These are phyloP conservation scores for Ceratocystis papillata DNA, from an alignment of 2,329 filamentous ascomycete species.

Conservation along the genomic window DNA sequence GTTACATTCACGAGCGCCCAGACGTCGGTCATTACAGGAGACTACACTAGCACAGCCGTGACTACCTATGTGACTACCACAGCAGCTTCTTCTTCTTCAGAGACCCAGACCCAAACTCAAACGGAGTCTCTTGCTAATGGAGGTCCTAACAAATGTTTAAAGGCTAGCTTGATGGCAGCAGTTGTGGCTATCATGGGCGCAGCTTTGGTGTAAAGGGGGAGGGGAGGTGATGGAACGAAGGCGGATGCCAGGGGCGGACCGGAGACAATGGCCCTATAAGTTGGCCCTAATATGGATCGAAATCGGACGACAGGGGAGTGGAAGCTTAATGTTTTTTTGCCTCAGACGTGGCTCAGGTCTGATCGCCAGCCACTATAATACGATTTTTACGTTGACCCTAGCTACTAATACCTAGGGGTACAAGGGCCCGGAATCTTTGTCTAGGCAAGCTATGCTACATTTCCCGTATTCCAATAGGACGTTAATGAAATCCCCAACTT, in stretches of 20 bases:
- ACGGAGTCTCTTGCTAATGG: background rate
- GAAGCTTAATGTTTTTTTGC: background rate
- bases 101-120: background rate
- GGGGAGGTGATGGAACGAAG: background rate
- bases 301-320: background rate
- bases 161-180: conserved; percentile 7
- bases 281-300: background rate
- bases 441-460: too few relatives aligned
- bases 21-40: conserved; percentile 14
- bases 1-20: conserved; percentile 21
- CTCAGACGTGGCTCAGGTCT: background rate
- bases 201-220: background rate
- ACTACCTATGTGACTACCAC: conserved; percentile 22
- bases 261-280: background rate
- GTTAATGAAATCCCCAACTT: background rate
- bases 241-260: too few relatives aligned
- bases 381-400: background rate
- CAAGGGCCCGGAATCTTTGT: too few relatives aligned
- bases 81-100: conserved; percentile 5
- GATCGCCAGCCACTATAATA: background rate
- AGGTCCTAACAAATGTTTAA: background rate
- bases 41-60: conserved; percentile 21
- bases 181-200: background rate
- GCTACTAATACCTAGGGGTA: background rate
- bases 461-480: too few relatives aligned